Base-by-base conservation (phyloP, 2,329 filamentous ascomycete genomes). In the Hymenoscyphus infarciens region DNA sequence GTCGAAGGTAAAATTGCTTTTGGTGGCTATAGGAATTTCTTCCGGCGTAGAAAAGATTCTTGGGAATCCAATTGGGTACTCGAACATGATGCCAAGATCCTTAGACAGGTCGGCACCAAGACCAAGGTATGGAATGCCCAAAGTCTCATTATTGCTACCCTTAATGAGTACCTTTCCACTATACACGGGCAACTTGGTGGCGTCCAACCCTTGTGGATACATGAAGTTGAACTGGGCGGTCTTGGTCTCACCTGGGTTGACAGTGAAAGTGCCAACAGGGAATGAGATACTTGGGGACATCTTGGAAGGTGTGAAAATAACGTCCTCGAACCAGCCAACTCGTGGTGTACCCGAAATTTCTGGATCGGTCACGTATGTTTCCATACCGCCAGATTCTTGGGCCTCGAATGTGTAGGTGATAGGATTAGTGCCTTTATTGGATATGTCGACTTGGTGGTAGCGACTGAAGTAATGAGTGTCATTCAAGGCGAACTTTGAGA, bases 131-230 rank as follows among this genome's bases (percentile, higher is more conserved):
- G 56, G 56, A 25, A 57, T 27, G 5, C 56, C 56, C 39, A 57
- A n/a, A 5, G 58, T 60, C 29, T 64, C 62, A 11, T 60, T 60
- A 45, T 76, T 76, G 38, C 74, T 77, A 56, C 77, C 77, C 66
- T 77, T 79, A 62, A 82, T 72, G 57, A 77, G 73, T 60, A 82
- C 74, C 71, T 79, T 81, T 31, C 80, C 80, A 8, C 78, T 80
- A 70, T 81, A 82, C 27, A 82, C 76, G 2, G 80, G 78, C 25
- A 82, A 72, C 33, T 76, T 78, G n/a, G 71, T 65, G 27, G 73
- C 71, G 53, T 65, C 59, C 29, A 61, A 38, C 25, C 59, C 55
- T 39, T 42, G 33, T 16, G 63, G 63, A 16, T 57, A 57, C 15
- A 57, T 49, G 52, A 57, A 60, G 56, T 57, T 57, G 31, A 57